Percentiles rank a stretch among this genome's conserved stretches.
These are phyloP conservation scores for Neopestalotiopsis clavispora DNA, from an alignment of 2,329 filamentous ascomycete genomes.

Conservation along the genomic window DNA sequence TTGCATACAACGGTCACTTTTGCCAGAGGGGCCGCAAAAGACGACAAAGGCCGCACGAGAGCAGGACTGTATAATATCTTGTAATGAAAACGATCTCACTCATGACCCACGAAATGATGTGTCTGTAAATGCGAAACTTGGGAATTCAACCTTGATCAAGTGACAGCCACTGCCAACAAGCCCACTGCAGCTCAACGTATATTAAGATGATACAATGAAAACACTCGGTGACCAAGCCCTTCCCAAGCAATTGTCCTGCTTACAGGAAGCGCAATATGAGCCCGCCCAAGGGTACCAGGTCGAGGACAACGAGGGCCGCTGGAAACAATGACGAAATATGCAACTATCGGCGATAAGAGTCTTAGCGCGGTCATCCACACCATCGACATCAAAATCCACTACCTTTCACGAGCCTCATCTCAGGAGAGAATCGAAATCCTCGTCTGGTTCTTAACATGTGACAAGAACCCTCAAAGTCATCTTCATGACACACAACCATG, in stretches of 20 bases:
- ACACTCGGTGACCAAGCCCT: too few species aligned
- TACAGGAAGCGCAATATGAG: background rate
- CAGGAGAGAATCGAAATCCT: background rate
- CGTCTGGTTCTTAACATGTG: conserved; percentile 11
- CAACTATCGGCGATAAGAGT: conserved; percentile 21
- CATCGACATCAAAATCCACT: conserved; percentile 5
- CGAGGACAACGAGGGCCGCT: background rate
- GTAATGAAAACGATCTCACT: conserved; percentile 19
- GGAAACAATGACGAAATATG: conserved; percentile 18
- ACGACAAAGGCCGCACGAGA: background rate
- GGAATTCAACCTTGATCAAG: background rate
- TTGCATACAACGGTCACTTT: background rate
- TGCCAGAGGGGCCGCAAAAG: background rate
- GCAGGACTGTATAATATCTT: conserved; percentile 15
- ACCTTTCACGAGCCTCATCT: background rate
- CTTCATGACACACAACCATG: conserved; percentile 39
- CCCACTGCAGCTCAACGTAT: background rate
- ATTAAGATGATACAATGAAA: too few species aligned
- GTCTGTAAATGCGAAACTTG: too few species aligned
- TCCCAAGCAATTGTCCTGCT: too few species aligned
- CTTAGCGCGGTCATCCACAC: background rate
- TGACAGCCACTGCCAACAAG: background rate
- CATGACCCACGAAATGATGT: background rate
- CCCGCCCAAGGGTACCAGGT: background rate
- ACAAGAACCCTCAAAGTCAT: conserved; percentile 17